Evolutionary conservation across 371 early-diverging fungal genomes (phyloP).

Genomic region (Umbelopsis sp.): DNA sequence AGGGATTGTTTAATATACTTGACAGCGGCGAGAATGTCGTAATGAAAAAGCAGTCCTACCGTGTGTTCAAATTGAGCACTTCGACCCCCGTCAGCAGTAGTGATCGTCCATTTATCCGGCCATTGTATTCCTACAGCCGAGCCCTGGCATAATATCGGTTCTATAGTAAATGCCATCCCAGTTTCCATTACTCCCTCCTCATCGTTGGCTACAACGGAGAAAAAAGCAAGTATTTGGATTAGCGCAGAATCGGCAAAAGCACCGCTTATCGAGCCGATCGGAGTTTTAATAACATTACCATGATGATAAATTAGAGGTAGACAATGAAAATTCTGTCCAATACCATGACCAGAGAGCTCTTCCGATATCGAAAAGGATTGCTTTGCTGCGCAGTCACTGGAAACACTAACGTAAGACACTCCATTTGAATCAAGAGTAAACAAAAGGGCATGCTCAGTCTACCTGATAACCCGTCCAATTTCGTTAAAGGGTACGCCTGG

Average conservation of each 20-base stretch:
- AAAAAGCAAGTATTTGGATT: not conserved
- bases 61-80: conserved; percentile 93
- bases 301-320: conserved; percentile 67
- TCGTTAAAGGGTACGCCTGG: conserved; percentile 76
- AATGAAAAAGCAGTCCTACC: conserved; percentile 31
- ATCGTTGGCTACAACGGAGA: conserved; percentile 45
- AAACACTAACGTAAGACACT: not conserved
- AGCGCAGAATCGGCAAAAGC: not conserved
- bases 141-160: conserved; percentile 89
- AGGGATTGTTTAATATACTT: not conserved
- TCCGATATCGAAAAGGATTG: conserved; percentile 71
- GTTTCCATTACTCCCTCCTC: conserved; percentile 68
- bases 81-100: conserved; percentile 81
- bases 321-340: conserved; percentile 74
- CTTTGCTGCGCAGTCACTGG: conserved; percentile 51
- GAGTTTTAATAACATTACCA: conserved; percentile 34
- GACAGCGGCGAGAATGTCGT: not conserved
- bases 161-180: conserved; percentile 86
- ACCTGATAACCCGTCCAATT: conserved; percentile 78
- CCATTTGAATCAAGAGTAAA: not conserved
- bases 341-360: conserved; percentile 89
- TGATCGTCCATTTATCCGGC: conserved; percentile 91
- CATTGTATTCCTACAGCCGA: conserved; percentile 67
- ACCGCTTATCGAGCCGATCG: conserved; percentile 2
- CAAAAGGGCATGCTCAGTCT: not conserved